phyloP scores from a whole-genome alignment of 768 basidiomycete species.

The Trametes punicea region DNA sequence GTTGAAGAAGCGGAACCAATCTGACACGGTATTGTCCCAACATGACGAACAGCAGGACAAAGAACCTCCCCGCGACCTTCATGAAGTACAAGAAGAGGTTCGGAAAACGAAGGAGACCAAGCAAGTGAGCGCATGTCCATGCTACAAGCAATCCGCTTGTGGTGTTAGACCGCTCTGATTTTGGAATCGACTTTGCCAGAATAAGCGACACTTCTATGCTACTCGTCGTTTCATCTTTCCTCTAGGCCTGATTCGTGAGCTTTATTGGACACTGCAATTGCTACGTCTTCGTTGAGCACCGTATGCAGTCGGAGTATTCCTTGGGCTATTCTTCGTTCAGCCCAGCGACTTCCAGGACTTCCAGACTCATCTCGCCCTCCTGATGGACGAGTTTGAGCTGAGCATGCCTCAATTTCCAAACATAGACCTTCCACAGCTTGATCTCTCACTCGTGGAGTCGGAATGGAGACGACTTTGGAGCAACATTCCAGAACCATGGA shows the following conservation, averaged over 20 bases:
- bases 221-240: constrained; percentile 64
- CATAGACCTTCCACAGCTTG: constrained; percentile 64
- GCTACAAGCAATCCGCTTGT: too few species aligned
- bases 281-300: not conserved
- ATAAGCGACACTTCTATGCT: constrained; percentile 26
- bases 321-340: constrained; percentile 65
- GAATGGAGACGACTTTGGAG: constrained; percentile 69
- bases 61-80: not conserved
- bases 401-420: constrained; percentile 59
- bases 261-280: not conserved
- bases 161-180: not conserved
- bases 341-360: constrained; percentile 65
- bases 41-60: constrained; percentile 1
- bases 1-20: constrained; percentile 14
- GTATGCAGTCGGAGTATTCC: constrained; percentile 58
- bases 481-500: constrained; percentile 79
- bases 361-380: constrained; percentile 60
- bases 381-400: constrained; percentile 71
- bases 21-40: constrained; percentile 9
- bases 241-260: constrained; percentile 61
- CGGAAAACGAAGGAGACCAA: not conserved
- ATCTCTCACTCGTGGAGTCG: constrained; percentile 62
- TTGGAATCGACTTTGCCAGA: constrained; percentile 3
- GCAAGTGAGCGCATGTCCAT: not conserved
- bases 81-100: not conserved